These are phyloP conservation scores for Fusarium sp. DNA, from an alignment of 2,329 filamentous ascomycete species.

Conservation along the genomic window DNA sequence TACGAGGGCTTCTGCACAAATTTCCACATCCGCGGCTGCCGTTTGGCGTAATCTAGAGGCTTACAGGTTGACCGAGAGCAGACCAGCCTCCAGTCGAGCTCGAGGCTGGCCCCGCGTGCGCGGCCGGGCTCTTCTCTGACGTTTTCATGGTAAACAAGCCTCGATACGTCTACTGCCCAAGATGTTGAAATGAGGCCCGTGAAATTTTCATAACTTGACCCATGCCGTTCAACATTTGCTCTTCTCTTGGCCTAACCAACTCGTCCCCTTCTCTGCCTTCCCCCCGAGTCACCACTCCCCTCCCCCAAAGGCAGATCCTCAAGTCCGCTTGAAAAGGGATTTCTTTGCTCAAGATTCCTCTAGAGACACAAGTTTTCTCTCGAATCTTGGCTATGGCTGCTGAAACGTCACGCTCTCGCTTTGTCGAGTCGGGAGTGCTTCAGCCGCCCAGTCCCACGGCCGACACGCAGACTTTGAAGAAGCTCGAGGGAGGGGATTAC, in stretches of 20 bases:
- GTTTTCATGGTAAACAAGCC: constrained; percentile 9
- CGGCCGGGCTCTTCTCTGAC: constrained; percentile 4
- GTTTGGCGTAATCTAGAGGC: constrained; percentile 1
- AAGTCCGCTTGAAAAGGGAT: constrained; percentile 11
- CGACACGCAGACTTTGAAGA: constrained; percentile 33
- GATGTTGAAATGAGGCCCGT: constrained; percentile 11
- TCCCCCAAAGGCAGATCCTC: constrained; percentile 10
- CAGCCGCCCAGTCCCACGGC: constrained; percentile 32
- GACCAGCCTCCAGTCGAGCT: neutral
- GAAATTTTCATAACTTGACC: constrained; percentile 36
- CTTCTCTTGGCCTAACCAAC: constrained; percentile 10
- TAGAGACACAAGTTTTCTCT: neutral
- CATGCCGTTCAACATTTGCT: constrained; percentile 12
- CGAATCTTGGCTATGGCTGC: constrained; percentile 24
- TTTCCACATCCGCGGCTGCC: neutral
- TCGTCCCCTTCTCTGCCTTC: constrained; percentile 16
- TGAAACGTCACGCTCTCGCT: constrained; percentile 38
- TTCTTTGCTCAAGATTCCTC: neutral
- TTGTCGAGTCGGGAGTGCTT: constrained; percentile 36
- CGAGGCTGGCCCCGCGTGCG: neutral
- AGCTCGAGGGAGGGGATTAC: constrained; percentile 30
- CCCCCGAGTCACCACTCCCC: neutral
- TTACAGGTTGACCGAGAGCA: constrained; percentile 1
- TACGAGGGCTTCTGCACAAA: neutral
- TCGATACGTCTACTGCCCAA: neutral